Evolutionary conservation across 1,284 basidiomycete species (phyloP).

Genomic region (Heterobasidion occidentale): DNA sequence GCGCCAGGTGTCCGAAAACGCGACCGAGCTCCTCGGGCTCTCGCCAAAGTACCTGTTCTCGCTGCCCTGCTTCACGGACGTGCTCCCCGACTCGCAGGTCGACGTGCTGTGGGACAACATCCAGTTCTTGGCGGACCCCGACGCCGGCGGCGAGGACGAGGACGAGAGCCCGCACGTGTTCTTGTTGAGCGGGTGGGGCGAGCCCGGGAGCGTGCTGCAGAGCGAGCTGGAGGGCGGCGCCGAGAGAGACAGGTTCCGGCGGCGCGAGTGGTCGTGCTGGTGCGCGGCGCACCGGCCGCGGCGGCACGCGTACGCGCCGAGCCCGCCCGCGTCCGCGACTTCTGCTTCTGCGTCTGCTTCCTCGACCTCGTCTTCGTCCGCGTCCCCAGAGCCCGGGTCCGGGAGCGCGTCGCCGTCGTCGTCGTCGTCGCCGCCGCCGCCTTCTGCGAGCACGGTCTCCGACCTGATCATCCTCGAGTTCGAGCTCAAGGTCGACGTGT

Average conservation of each 20-base stretch:
- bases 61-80: slow-evolving; percentile 71
- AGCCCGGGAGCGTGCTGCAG: slow-evolving; percentile 36
- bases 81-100: slow-evolving; percentile 63
- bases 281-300: slow-evolving; percentile 70
- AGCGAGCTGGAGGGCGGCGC: slow-evolving; percentile 13
- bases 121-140: slow-evolving; percentile 53
- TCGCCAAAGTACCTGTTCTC: slow-evolving; percentile 75
- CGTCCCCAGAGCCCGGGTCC: background rate
- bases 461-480: slow-evolving; percentile 71
- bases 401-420: background rate
- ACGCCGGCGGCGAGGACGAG: slow-evolving; percentile 41
- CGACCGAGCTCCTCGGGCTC: slow-evolving; percentile 62
- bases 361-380: too few relatives aligned
- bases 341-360: too few relatives aligned
- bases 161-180: slow-evolving; percentile 67
- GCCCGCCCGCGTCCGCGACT: background rate
- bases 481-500: slow-evolving; percentile 67
- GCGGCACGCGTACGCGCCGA: slow-evolving; percentile 10
- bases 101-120: slow-evolving; percentile 75
- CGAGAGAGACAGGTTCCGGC: slow-evolving; percentile 25
- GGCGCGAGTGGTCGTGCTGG: slow-evolving; percentile 77
- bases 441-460: slow-evolving; percentile 5
- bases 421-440: too few relatives aligned
- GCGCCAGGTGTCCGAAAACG: slow-evolving; percentile 82
- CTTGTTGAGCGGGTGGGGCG: slow-evolving; percentile 63